Percentiles rank a stretch among this genome's conserved stretches.
phyloP scores from a whole-genome alignment of 345 rosid genomes.

The Cardiospermum halicacabum region DNA sequence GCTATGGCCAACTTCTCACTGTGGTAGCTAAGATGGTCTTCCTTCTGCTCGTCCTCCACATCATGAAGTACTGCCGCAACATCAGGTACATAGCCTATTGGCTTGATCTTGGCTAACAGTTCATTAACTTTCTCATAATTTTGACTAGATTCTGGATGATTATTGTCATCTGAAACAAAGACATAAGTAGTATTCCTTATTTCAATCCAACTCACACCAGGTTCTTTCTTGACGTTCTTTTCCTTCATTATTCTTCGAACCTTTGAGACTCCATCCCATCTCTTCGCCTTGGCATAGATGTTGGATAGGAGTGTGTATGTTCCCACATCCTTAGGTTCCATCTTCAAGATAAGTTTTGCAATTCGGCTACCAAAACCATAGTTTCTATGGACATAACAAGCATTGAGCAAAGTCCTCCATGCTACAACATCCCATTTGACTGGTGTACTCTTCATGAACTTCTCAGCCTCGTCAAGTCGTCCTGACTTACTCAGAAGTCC shows the following conservation, averaged over 20 bases:
- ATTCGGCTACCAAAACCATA: slow-evolving; percentile 51
- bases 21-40: slow-evolving; percentile 59
- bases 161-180: slow-evolving; percentile 59
- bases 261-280: slow-evolving; percentile 66
- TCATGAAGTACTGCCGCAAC: slow-evolving; percentile 55
- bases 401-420: slow-evolving; percentile 68
- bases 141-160: slow-evolving; percentile 53
- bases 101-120: slow-evolving; percentile 53
- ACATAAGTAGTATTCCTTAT: slow-evolving; percentile 47
- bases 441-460: slow-evolving; percentile 58
- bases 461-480: slow-evolving; percentile 49
- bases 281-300: slow-evolving; percentile 59
- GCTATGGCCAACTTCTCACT: slow-evolving; percentile 88
- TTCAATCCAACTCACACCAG: slow-evolving; percentile 86
- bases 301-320: slow-evolving; percentile 52
- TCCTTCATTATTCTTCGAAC: slow-evolving; percentile 64
- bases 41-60: slow-evolving; percentile 85
- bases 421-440: slow-evolving; percentile 77
- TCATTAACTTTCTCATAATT: slow-evolving; percentile 58
- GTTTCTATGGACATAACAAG: slow-evolving; percentile 58
- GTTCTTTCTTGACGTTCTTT: slow-evolving; percentile 68
- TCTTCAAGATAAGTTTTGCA: slow-evolving; percentile 41
- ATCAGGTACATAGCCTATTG: slow-evolving; percentile 66
- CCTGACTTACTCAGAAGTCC: slow-evolving; percentile 78
- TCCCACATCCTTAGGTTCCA: slow-evolving; percentile 68